A percentile compares a stretch with the other conserved stretches of the same genome.
Conservation (phyloP, 208 protist genomes). For the Leishmania braziliensis region DNA sequence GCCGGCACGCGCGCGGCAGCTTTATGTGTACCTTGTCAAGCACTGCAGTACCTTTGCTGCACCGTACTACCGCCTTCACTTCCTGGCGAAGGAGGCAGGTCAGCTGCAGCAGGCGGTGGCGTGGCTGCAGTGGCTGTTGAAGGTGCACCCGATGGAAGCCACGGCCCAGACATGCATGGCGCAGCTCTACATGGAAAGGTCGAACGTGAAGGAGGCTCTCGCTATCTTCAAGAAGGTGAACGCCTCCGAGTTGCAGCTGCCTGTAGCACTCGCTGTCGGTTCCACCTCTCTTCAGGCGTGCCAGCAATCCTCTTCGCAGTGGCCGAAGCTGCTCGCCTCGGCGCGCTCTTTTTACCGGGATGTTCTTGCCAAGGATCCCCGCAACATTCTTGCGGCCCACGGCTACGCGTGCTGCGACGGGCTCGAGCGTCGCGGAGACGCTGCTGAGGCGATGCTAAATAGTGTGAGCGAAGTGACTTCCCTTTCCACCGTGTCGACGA, state of each 20-base stretch:
- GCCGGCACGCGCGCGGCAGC: constrained; percentile 42
- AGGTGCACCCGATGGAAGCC: constrained; percentile 66
- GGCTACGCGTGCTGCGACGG: constrained; percentile 85
- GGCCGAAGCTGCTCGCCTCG: constrained; percentile 45
- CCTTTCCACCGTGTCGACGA: constrained; percentile 55
- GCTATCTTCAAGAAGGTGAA: constrained; percentile 43
- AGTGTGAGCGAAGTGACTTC: constrained; percentile 68
- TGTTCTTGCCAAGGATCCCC: constrained; percentile 58
- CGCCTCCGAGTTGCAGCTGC: constrained; percentile 36
- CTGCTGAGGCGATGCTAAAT: constrained; percentile 71
- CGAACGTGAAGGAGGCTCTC: constrained; percentile 47
- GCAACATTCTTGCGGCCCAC: constrained; percentile 82
- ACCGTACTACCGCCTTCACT: constrained; percentile 78
- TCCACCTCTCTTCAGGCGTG: constrained; percentile 65
- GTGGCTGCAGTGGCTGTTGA: constrained; percentile 79
- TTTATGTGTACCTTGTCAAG: constrained; percentile 87
- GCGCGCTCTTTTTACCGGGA: constrained; percentile 57
- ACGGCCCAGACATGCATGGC: constrained; percentile 54
- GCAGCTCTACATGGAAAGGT: constrained; percentile 60
- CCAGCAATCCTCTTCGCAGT: constrained; percentile 55
- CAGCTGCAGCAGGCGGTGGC: constrained; percentile 65
- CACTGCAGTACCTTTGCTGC: constrained; percentile 63
- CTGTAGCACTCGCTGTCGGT: constrained; percentile 62
- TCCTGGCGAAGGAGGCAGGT: constrained; percentile 58
- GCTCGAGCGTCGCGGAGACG: constrained; percentile 58